Evolutionary conservation across 2,329 filamentous ascomycete genomes (phyloP).

Genomic region (Plectosphaerella sp.): DNA sequence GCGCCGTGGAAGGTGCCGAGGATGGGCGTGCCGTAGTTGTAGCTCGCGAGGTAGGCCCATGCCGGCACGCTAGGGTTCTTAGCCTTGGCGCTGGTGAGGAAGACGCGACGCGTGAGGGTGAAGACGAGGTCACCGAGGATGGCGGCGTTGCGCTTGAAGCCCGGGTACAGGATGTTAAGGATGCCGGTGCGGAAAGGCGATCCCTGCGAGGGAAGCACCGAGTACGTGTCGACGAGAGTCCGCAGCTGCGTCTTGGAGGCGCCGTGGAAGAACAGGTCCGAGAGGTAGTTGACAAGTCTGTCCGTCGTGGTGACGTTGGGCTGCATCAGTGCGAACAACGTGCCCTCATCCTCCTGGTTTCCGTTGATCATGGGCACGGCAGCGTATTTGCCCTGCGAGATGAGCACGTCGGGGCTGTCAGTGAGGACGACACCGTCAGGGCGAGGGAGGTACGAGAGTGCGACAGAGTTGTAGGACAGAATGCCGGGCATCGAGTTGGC

Average conservation of each 20-base stretch:
- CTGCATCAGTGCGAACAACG: constrained; percentile 68
- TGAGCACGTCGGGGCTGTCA: constrained; percentile 57
- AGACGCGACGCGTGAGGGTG: constrained; percentile 63
- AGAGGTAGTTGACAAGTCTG: constrained; percentile 59
- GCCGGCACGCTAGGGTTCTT: constrained; percentile 54
- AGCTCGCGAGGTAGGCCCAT: constrained; percentile 74
- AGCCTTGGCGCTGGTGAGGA: constrained; percentile 44
- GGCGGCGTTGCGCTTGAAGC: constrained; percentile 73
- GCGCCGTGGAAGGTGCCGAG: constrained; percentile 73
- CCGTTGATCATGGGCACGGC: constrained; percentile 55
- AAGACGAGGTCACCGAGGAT: constrained; percentile 73
- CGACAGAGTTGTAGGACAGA: constrained; percentile 62
- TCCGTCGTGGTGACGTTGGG: constrained; percentile 59
- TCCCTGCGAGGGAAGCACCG: constrained; percentile 49
- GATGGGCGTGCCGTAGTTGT: constrained; percentile 66
- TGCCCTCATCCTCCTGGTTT: constrained; percentile 77
- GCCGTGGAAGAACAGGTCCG: constrained; percentile 52
- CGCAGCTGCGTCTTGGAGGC: constrained; percentile 47
- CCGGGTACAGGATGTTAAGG: constrained; percentile 69
- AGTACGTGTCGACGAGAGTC: constrained; percentile 59
- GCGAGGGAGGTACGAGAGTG: constrained; percentile 69
- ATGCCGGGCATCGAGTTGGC: constrained; percentile 67
- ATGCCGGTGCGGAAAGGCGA: constrained; percentile 67
- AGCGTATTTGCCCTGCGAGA: constrained; percentile 41
- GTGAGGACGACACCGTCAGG: constrained; percentile 63